Base-by-base conservation (phyloP, 139 green algal genomes). In the Coelastrella sp. region DNA sequence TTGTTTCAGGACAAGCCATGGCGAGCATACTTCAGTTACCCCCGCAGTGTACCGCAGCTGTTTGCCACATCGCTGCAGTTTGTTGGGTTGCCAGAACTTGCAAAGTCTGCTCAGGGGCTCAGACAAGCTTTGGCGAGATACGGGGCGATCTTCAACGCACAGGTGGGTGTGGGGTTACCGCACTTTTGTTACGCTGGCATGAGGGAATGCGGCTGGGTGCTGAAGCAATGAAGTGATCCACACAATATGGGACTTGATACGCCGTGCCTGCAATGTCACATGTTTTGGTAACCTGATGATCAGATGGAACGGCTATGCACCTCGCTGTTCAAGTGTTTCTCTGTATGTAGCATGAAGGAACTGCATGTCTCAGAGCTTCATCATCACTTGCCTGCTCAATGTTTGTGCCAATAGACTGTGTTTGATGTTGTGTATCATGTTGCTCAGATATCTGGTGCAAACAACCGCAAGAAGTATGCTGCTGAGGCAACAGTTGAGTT, bases 401-500 rank as follows among this genome's bases (percentile, higher is more conserved):
- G n/a, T n/a, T n/a, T n/a, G n/a, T n/a, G n/a, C n/a, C n/a, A n/a
- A n/a, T n/a, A n/a, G n/a, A n/a, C n/a, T n/a, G n/a, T n/a, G n/a
- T n/a, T n/a, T n/a, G n/a, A n/a, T 2, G 2, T 15, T 57, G 48
- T 57, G 17, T 27, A 5, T 21, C 53, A 32, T n/a, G 19, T 27
- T n/a, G 11, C 30, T 19, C 53, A 64, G 53, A 32, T 64, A 27
- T 64, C 53, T 9, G 11, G 19, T 32, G 1, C 21, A 5, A 64
- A 32, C 53, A 64, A 57, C 38, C 72, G 72, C 30, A 30, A 51
- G 45, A 51, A 53, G 30, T 68, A 51, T 67, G 40, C 40, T n/a
- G 73, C 35, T 21, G 75, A 82, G n/a, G 75, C 75, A n/a, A 82
- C 51, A 5, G 53, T 82, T 11, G 53, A 69, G 51, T 82, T 82